Percentiles rank a stretch among this genome's conserved stretches.
phyloP scores from a whole-genome alignment of 2,329 filamentous ascomycete species.

The Fusarium decemcellulare region DNA sequence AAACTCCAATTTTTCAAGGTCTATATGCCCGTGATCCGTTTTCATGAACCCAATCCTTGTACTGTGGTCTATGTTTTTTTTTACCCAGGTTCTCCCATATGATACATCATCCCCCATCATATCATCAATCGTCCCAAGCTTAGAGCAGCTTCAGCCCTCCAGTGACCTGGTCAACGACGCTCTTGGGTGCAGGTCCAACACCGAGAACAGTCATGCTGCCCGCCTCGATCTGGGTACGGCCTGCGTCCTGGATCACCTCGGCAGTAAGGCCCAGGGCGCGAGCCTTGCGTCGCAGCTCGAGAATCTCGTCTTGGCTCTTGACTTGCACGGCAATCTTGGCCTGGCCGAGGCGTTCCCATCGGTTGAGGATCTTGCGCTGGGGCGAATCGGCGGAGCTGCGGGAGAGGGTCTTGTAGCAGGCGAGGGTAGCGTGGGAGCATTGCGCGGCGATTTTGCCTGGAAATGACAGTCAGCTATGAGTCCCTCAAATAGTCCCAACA shows the following conservation, averaged over 20 bases:
- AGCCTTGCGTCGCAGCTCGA: constrained; percentile 82
- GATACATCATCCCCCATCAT: background rate
- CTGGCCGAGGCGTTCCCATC: constrained; percentile 90
- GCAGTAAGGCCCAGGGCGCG: constrained; percentile 88
- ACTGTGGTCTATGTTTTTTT: constrained; percentile 21
- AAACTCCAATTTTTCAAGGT: constrained; percentile 13
- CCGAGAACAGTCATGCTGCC: constrained; percentile 95
- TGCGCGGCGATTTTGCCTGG: constrained; percentile 97
- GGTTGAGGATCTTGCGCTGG: constrained; percentile 76
- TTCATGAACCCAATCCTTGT: constrained; percentile 25
- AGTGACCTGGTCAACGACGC: constrained; percentile 88
- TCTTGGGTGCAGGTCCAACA: constrained; percentile 85
- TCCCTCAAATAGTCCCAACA: background rate
- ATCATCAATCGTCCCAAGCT: constrained; percentile 29
- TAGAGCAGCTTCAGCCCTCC: constrained; percentile 87
- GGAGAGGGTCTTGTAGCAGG: constrained; percentile 91
- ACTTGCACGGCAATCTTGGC: constrained; percentile 94
- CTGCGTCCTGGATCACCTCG: constrained; percentile 94
- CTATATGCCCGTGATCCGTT: constrained; percentile 32
- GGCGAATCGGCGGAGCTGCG: constrained; percentile 67
- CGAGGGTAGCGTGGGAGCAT: constrained; percentile 94
- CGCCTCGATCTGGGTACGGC: constrained; percentile 94
- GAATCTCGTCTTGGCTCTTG: constrained; percentile 87
- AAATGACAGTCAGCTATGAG: background rate
- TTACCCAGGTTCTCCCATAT: constrained; percentile 11